Evolutionary conservation across 495 filamentous ascomycete species (phyloP), one percentile per base, ranked within the genome.

Genomic region (Penicillium diatomitis): DNA sequence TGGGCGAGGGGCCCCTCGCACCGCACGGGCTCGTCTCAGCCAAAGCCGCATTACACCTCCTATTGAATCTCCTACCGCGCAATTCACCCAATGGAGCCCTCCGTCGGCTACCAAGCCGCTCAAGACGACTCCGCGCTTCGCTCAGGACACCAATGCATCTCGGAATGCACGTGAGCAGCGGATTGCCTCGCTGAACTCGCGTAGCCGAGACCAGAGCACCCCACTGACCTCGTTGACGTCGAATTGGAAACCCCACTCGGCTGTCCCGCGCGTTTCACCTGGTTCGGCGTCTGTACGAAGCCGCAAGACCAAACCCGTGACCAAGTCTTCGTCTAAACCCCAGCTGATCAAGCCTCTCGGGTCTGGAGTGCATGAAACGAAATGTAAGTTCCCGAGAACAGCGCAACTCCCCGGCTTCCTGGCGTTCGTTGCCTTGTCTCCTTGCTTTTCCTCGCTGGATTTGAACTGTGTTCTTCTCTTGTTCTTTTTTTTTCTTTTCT

Each of bases 101-200:
- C 55, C 68, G 11, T 76, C 67, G 38, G 64, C 63, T 41, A 61
- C 63, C 34, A 77, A 77, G 61, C 60, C 59, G 44, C 69, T 51
- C 55, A 78, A 63, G 37, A 73, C 59, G 64, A 85, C 73, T 9
- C 92, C 92, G 38, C 81, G 87, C 48, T 98, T 96, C 65, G 90
- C 91, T 52, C 84, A 89, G 55, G 92, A 98, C 69, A 98, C 92
- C 5, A 85, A 87, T 58, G 90, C 94, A 46, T 75, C 85, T 49
- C 81, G 92, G 29, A 95, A 87, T 63, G 92, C 92, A 38, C 80
- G 92, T 54, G 92, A 97, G 67, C 84, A 90, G 50, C 81, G 82
- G 53, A 81, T 87, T 46, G 80, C 85, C 4, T 75, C 76, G 11
- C 53, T 66, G 29, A 67, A 61, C 41, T 55, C 61, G 2, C 73